Percentiles rank a stretch among this genome's conserved stretches.
phyloP scores from a whole-genome alignment of 192 early-diverging fungal species.

The Backusella westeae region DNA sequence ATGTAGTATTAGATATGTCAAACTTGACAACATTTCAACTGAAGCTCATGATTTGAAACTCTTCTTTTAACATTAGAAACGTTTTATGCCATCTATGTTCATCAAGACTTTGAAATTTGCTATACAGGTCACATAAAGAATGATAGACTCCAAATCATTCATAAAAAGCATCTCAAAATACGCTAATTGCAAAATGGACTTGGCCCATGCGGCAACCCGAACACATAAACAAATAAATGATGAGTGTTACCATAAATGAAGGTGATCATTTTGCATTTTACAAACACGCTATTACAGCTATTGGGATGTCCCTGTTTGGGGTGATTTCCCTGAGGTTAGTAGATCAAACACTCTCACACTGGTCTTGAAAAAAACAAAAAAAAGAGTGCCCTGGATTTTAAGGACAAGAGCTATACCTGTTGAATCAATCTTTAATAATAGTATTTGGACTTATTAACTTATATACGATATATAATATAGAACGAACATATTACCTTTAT shows the following conservation, averaged over 20 bases:
- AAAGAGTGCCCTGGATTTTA: neutral
- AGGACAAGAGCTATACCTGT: neutral
- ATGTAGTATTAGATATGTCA: neutral
- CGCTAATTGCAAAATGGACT: neutral
- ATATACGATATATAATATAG: neutral
- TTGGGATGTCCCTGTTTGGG: neutral
- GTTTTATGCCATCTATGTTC: neutral
- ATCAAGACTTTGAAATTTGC: too few species aligned
- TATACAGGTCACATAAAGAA: too few species aligned
- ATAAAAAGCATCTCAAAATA: neutral
- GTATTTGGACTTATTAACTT: neutral
- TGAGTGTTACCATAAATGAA: neutral
- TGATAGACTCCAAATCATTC: too few species aligned
- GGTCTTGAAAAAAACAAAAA: neutral
- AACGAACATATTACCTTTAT: neutral
- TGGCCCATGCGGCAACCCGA: neutral
- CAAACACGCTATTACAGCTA: neutral
- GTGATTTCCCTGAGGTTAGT: neutral
- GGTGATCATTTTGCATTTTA: neutral
- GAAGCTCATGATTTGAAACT: neutral
- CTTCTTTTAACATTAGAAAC: neutral
- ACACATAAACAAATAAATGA: too few species aligned
- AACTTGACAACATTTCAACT: neutral
- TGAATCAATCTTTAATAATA: neutral
- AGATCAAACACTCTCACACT: neutral